These are phyloP conservation scores for Pichia gijzeniarum DNA, from an alignment of 805 yeast genomes.

Conservation along the genomic window DNA sequence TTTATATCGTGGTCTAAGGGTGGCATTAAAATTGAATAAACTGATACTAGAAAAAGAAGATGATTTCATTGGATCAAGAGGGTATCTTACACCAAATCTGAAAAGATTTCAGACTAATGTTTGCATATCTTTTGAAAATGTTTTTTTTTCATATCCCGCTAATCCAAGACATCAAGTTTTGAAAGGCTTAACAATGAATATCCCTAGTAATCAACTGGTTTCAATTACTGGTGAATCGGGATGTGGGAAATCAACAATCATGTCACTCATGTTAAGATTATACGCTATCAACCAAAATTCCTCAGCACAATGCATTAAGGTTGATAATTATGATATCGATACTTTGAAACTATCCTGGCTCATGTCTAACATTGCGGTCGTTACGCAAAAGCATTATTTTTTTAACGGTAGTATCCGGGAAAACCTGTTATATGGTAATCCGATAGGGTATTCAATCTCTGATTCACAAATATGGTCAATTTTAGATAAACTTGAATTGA, in stretches of 20 bases:
- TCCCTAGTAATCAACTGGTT: slow-evolving; percentile 44
- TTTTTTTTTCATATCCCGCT: slow-evolving; percentile 45
- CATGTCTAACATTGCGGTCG: slow-evolving; percentile 54
- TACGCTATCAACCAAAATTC: slow-evolving; percentile 25
- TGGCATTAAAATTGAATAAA: slow-evolving; percentile 47
- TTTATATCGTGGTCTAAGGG: slow-evolving; percentile 71
- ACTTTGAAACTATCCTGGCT: slow-evolving; percentile 40
- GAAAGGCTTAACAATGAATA: slow-evolving; percentile 34
- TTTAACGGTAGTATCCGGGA: slow-evolving; percentile 70
- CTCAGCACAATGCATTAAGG: slow-evolving; percentile 30
- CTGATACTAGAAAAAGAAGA: slow-evolving; percentile 31
- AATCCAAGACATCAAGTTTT: slow-evolving; percentile 28
- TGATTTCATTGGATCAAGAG: slow-evolving; percentile 34
- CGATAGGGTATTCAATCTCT: slow-evolving; percentile 13
- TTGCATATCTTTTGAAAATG: slow-evolving; percentile 37
- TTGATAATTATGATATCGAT: slow-evolving; percentile 42
- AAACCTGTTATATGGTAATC: slow-evolving; percentile 60
- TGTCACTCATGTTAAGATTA: slow-evolving; percentile 49
- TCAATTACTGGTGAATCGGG: slow-evolving; percentile 87
- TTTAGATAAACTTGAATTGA: slow-evolving; percentile 43
- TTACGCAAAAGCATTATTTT: slow-evolving; percentile 67
- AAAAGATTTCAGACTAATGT: slow-evolving; percentile 2
- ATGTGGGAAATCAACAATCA: slow-evolving; percentile 80
- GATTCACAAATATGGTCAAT: slow-evolving; percentile 32
- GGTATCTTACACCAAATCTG: slow-evolving; percentile 28